phyloP scores from a whole-genome alignment of 495 filamentous ascomycete genomes.

The Wilcoxina mikolae region DNA sequence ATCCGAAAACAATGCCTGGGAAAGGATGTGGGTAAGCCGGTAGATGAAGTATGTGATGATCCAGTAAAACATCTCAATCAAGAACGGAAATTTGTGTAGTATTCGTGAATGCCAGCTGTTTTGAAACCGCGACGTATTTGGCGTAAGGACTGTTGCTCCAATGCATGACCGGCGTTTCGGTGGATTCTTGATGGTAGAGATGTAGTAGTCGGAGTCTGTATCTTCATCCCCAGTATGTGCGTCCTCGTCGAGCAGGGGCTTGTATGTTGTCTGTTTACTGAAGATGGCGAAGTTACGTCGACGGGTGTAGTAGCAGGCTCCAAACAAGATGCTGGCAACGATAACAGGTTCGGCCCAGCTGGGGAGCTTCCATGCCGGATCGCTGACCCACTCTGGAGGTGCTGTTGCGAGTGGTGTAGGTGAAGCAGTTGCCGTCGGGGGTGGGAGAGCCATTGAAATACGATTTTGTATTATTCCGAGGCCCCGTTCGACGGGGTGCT shows the following conservation, averaged over 20 bases:
- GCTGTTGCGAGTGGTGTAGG: constrained; percentile 13
- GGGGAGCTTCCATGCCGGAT: constrained; percentile 37
- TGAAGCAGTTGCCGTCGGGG: not conserved
- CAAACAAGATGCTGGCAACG: constrained; percentile 43
- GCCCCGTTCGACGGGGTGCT: too few relatives aligned
- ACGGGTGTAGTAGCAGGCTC: constrained; percentile 42
- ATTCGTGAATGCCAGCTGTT: constrained; percentile 45
- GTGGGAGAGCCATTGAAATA: too few relatives aligned
- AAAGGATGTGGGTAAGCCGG: constrained; percentile 43
- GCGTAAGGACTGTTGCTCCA: constrained; percentile 37
- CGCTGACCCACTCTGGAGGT: constrained; percentile 30
- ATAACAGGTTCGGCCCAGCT: constrained; percentile 47
- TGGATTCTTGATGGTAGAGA: constrained; percentile 30
- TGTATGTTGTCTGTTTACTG: constrained; percentile 26
- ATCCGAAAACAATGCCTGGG: constrained; percentile 43
- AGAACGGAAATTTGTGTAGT: constrained; percentile 54
- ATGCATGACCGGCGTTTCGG: constrained; percentile 37
- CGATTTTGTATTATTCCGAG: too few relatives aligned
- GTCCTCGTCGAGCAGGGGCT: constrained; percentile 26
- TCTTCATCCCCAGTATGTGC: constrained; percentile 17
- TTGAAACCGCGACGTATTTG: constrained; percentile 44
- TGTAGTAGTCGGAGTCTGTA: constrained; percentile 12
- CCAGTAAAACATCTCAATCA: constrained; percentile 75
- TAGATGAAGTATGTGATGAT: constrained; percentile 54
- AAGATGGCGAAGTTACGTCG: constrained; percentile 37